These are phyloP conservation scores for Cytospora schulzeri DNA, from an alignment of 2,329 filamentous ascomycete species.

Conservation along the genomic window DNA sequence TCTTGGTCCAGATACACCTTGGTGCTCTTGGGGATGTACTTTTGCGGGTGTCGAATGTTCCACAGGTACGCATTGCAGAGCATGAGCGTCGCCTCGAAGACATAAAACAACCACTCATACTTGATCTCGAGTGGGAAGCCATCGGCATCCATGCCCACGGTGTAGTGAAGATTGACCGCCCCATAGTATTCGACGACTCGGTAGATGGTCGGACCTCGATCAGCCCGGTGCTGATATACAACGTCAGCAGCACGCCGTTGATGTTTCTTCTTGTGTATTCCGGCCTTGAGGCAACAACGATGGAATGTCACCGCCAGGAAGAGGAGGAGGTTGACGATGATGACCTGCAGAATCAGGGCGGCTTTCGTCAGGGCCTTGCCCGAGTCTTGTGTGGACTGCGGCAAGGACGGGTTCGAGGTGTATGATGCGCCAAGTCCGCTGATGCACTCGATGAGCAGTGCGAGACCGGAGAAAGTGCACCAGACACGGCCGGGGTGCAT, in stretches of 20 bases:
- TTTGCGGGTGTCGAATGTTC: constrained; percentile 43
- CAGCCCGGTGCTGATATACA: constrained; percentile 47
- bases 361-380: constrained; percentile 44
- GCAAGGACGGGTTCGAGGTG: constrained; percentile 40
- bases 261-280: constrained; percentile 29
- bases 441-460: constrained; percentile 48
- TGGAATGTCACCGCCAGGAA: constrained; percentile 50
- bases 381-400: constrained; percentile 34
- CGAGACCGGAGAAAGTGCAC: constrained; percentile 49
- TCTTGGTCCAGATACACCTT: constrained; percentile 43
- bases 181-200: constrained; percentile 51
- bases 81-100: constrained; percentile 48
- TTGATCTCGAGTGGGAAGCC: constrained; percentile 40
- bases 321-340: constrained; percentile 49
- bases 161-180: constrained; percentile 38
- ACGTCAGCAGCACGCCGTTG: constrained; percentile 36
- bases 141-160: constrained; percentile 33
- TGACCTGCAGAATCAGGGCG: constrained; percentile 50
- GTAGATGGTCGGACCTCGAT: constrained; percentile 53
- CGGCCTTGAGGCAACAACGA: constrained; percentile 34
- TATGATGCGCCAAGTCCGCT: constrained; percentile 48
- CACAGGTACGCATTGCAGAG: constrained; percentile 42
- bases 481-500: constrained; percentile 50
- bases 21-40: constrained; percentile 40
- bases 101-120: constrained; percentile 50